These are phyloP conservation scores for Calocybe cyanea DNA, from an alignment of 768 basidiomycete species.

Conservation along the genomic window DNA sequence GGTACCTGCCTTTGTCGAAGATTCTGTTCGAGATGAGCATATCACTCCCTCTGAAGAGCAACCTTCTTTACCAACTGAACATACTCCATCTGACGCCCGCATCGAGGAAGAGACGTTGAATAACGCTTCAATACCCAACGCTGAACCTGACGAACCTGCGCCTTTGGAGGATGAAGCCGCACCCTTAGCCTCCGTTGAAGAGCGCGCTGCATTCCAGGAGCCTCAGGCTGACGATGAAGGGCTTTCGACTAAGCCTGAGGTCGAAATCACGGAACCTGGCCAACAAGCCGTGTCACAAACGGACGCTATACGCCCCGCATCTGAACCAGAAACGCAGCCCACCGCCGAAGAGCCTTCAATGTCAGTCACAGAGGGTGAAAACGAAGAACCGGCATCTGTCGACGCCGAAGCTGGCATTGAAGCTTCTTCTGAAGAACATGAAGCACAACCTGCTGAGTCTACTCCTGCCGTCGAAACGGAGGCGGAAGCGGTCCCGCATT, in stretches of 20 bases:
- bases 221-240: not conserved
- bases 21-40: slow-evolving; percentile 5
- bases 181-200: not conserved
- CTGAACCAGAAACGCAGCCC: slow-evolving; percentile 3
- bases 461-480: not conserved
- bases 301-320: slow-evolving; percentile 1
- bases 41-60: not conserved
- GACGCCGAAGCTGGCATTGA: not conserved
- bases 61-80: not conserved
- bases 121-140: not conserved
- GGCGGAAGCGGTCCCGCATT: slow-evolving; percentile 11
- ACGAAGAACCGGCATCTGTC: not conserved
- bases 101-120: slow-evolving; percentile 8
- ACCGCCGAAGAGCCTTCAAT: not conserved
- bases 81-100: slow-evolving; percentile 6
- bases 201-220: not conserved
- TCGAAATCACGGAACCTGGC: not conserved
- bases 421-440: not conserved
- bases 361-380: not conserved
- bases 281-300: slow-evolving; percentile 3
- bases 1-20: not conserved
- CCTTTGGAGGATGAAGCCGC: not conserved
- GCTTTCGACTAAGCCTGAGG: not conserved
- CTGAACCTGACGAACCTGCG: not conserved
- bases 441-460: not conserved